phyloP scores from a whole-genome alignment of 2,329 filamentous ascomycete species.

The Thermothelomyces thermophilus region DNA sequence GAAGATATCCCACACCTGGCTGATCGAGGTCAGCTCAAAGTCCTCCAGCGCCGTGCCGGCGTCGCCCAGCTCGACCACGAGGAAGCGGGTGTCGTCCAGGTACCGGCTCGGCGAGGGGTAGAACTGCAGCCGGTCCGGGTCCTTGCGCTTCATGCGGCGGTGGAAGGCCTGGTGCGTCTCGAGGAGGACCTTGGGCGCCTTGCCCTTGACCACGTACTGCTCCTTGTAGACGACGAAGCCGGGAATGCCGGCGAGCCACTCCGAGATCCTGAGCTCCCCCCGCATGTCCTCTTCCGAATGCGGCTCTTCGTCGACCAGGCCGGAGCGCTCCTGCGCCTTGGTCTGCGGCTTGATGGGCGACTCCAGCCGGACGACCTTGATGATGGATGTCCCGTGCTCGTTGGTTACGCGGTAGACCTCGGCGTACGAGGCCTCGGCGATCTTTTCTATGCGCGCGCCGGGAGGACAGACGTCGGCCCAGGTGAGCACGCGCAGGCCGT shows the following conservation, averaged over 20 bases:
- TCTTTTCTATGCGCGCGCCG: slow-evolving; percentile 51
- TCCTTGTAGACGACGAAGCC: slow-evolving; percentile 63
- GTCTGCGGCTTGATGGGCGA: slow-evolving; percentile 54
- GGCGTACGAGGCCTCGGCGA: slow-evolving; percentile 60
- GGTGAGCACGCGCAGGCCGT: slow-evolving; percentile 32
- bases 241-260: slow-evolving; percentile 56
- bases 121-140: slow-evolving; percentile 51
- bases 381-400: slow-evolving; percentile 53
- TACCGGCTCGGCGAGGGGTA: slow-evolving; percentile 58
- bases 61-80: slow-evolving; percentile 58
- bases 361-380: slow-evolving; percentile 56
- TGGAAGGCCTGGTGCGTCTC: slow-evolving; percentile 56
- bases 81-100: slow-evolving; percentile 49
- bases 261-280: slow-evolving; percentile 56
- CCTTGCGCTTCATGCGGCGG: slow-evolving; percentile 45
- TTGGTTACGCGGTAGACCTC: slow-evolving; percentile 60
- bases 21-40: slow-evolving; percentile 41
- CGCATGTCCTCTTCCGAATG: slow-evolving; percentile 48
- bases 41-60: slow-evolving; percentile 56
- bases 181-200: slow-evolving; percentile 45
- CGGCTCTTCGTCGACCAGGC: slow-evolving; percentile 53
- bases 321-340: slow-evolving; percentile 47
- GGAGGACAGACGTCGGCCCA: slow-evolving; percentile 54
- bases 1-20: slow-evolving; percentile 58
- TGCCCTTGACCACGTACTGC: slow-evolving; percentile 52